Evolutionary conservation across 768 basidiomycete species (phyloP).

Genomic region (Dioszegia aurantiaca): DNA sequence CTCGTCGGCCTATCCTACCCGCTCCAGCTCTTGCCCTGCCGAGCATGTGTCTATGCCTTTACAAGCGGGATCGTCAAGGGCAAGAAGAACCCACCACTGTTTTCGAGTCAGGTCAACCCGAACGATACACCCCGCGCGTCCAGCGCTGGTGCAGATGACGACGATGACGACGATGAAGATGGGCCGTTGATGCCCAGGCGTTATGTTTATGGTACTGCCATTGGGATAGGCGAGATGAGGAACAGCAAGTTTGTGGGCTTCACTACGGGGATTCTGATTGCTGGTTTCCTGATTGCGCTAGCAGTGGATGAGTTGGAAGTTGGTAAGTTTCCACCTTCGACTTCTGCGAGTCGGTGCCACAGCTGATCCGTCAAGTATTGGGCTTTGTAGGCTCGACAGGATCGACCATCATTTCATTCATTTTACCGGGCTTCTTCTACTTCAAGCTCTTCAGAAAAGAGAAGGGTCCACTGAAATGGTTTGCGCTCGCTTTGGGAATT

Average conservation of each 20-base stretch:
- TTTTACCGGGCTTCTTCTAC: slow-evolving; percentile 87
- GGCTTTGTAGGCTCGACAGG: slow-evolving; percentile 97
- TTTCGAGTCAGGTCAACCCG: background rate
- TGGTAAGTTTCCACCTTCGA: slow-evolving; percentile 31
- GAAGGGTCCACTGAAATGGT: slow-evolving; percentile 59
- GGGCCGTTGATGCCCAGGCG: slow-evolving; percentile 30
- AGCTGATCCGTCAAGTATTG: slow-evolving; percentile 60
- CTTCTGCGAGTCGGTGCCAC: too few relatives aligned
- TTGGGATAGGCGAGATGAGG: slow-evolving; percentile 31
- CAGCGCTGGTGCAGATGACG: background rate
- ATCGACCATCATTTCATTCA: slow-evolving; percentile 94
- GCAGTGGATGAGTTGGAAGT: slow-evolving; percentile 51
- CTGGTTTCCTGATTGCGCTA: slow-evolving; percentile 43
- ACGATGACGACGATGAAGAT: slow-evolving; percentile 44
- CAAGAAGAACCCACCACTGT: slow-evolving; percentile 11
- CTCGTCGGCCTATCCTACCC: slow-evolving; percentile 92
- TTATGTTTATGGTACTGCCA: slow-evolving; percentile 7
- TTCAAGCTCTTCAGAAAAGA: slow-evolving; percentile 82
- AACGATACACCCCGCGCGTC: background rate
- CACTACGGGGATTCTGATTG: slow-evolving; percentile 39
- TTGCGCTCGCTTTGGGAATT: slow-evolving; percentile 64
- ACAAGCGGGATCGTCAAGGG: slow-evolving; percentile 33
- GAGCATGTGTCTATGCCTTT: slow-evolving; percentile 75
- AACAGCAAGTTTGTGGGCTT: slow-evolving; percentile 32
- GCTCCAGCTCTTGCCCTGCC: slow-evolving; percentile 87